Evolutionary conservation across 495 filamentous ascomycete species (phyloP), one percentile per base, ranked within the genome.

Genomic region (Mytilinidion resinicola): DNA sequence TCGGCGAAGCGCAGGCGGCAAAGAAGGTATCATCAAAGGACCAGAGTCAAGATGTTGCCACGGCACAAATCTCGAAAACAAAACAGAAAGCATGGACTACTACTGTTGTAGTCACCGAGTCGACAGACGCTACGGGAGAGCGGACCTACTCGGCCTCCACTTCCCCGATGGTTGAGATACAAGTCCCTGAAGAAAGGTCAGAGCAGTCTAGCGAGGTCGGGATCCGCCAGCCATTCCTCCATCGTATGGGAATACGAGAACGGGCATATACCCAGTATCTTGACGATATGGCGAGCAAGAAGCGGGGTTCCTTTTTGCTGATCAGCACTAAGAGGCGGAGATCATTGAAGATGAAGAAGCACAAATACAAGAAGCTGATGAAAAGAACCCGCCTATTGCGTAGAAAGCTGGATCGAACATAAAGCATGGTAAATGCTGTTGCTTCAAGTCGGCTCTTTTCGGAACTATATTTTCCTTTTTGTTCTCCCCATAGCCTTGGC

Each of bases 321-420:
- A 87, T 99, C 65, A 93, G 88, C 72, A 93, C 96, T 57, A 87
- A 84, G 74, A 80, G 95, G 73, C 87, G 90, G 61, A 79, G 90
- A 67, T 90, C 88, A 75, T 75, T 91, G 70, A 96, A 92, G 83
- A 98, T 98, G 91, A 98, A 98, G 89, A 98, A 97, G 80, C 91
- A 97, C 78, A 98, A 98, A 83, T 95, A 95, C 73, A 97, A 96
- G 92, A 97, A 97, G 83, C 79, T 99, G 60, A 88, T 95, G 87
- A 85, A 82, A 78, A 80, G 83, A 74, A 99, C 95, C 66, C 82
- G 92, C 69, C 95, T 89, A 69, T 68, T 90, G 78, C 85, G 95
- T 71, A 84, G 91, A 66, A 93, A 88, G 76, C 77, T 95, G 68
- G 93, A 96, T 67, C 73, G 82, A 73, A 77, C 43, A 39, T 72